A percentile compares a stretch with the other conserved stretches of the same genome.
phyloP scores from a whole-genome alignment of 2,329 filamentous ascomycete genomes.

The Daldinia sp. region DNA sequence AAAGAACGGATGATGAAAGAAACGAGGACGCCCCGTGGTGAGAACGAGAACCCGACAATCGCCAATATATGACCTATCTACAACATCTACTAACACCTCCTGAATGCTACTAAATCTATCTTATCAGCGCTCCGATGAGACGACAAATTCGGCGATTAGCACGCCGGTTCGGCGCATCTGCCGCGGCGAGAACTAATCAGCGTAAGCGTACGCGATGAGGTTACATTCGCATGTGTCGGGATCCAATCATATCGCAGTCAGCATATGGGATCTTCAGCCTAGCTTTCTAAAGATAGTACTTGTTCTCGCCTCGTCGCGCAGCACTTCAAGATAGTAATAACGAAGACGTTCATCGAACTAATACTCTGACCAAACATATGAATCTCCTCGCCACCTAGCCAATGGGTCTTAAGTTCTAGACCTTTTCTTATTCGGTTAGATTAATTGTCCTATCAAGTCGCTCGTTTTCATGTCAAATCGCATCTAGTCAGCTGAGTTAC shows the following conservation, averaged over 20 bases:
- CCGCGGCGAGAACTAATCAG: constrained; percentile 6
- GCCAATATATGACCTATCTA: neutral
- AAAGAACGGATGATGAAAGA: neutral
- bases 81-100: neutral
- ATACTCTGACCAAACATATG: neutral
- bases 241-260: constrained; percentile 27
- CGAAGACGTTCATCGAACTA: neutral
- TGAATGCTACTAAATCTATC: constrained; percentile 3
- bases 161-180: constrained; percentile 14
- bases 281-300: constrained; percentile 18
- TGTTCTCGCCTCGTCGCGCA: constrained; percentile 3
- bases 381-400: neutral
- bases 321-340: constrained; percentile 10
- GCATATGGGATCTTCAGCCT: constrained; percentile 1
- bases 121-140: constrained; percentile 12
- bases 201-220: neutral
- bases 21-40: neutral
- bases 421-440: neutral
- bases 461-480: neutral
- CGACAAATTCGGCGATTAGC: constrained; percentile 26
- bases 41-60: neutral
- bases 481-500: constrained; percentile 1
- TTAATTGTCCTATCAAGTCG: constrained; percentile 4
- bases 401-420: neutral
- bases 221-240: constrained; percentile 23